A percentile compares a stretch with the other conserved stretches of the same genome.
These are phyloP conservation scores for Athelia psychrophila DNA, from an alignment of 1,284 basidiomycete species.

Conservation along the genomic window DNA sequence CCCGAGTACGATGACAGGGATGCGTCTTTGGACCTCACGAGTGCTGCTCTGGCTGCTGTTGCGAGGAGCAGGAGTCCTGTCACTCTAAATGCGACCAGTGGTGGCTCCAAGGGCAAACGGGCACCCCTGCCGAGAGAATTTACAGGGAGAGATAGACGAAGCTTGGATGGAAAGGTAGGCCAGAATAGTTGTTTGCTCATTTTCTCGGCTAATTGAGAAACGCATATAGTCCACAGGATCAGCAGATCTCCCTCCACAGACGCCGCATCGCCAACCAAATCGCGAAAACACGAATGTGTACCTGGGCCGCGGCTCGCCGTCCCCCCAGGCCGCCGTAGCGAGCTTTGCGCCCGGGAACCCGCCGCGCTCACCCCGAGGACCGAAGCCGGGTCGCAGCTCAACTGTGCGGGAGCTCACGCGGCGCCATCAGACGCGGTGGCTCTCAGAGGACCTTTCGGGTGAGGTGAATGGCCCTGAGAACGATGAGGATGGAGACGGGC, in stretches of 20 bases:
- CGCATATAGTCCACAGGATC: conserved; percentile 3
- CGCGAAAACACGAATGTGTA: neutral
- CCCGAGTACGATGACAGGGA: conserved; percentile 21
- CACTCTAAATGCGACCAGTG: conserved; percentile 29
- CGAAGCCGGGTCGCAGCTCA: conserved; percentile 34
- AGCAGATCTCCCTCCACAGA: neutral
- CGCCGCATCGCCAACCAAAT: neutral
- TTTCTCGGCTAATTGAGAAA: neutral
- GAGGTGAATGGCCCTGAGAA: conserved; percentile 25
- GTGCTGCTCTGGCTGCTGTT: conserved; percentile 59
- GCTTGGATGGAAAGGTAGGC: conserved; percentile 44
- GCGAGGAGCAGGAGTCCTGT: conserved; percentile 48
- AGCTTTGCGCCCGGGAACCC: conserved; percentile 15
- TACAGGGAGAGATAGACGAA: conserved; percentile 33
- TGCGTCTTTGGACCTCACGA: conserved; percentile 38
- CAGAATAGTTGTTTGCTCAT: neutral
- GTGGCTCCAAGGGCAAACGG: neutral
- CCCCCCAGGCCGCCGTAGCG: neutral
- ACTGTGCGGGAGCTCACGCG: conserved; percentile 44
- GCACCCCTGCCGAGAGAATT: conserved; percentile 60
- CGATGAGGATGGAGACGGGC: conserved; percentile 25
- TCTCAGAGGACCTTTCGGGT: conserved; percentile 38
- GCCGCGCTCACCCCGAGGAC: conserved; percentile 28
- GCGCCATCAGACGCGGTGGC: conserved; percentile 51
- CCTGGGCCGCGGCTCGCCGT: conserved; percentile 2